Conservation (phyloP, 2,329 filamentous ascomycete genomes). For the Aureobasidium lini region DNA sequence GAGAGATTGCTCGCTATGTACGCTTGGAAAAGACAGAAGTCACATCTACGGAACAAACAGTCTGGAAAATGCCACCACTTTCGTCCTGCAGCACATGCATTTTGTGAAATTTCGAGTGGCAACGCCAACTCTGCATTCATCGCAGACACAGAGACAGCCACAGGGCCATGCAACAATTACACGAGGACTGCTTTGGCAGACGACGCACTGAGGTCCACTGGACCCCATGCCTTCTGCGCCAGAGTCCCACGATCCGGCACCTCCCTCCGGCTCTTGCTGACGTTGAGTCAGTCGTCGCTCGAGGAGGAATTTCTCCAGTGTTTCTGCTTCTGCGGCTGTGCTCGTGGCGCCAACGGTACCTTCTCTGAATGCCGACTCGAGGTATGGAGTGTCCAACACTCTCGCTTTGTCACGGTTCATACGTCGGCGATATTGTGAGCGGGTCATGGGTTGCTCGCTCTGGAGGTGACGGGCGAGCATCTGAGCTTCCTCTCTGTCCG, state of each 20-base stretch:
- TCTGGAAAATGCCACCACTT: slow-evolving; percentile 81
- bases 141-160: slow-evolving; percentile 85
- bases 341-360: slow-evolving; percentile 32
- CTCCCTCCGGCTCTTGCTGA: slow-evolving; percentile 21
- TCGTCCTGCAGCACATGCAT: slow-evolving; percentile 86
- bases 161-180: slow-evolving; percentile 96
- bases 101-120: slow-evolving; percentile 97
- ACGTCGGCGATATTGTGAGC: slow-evolving; percentile 64
- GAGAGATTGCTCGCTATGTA: no score
- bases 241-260: slow-evolving; percentile 52
- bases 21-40: no score
- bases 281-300: slow-evolving; percentile 42
- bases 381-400: slow-evolving; percentile 45
- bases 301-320: slow-evolving; percentile 55
- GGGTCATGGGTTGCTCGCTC: slow-evolving; percentile 67
- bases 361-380: slow-evolving; percentile 24
- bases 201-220: slow-evolving; percentile 77
- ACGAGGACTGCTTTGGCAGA: slow-evolving; percentile 79
- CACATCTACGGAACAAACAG: slow-evolving; percentile 65
- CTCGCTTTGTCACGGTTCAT: slow-evolving; percentile 62
- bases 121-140: slow-evolving; percentile 86
- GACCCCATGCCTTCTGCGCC: slow-evolving; percentile 69
- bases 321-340: slow-evolving; percentile 49
- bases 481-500: slow-evolving; percentile 73
- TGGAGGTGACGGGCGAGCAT: slow-evolving; percentile 73